phyloP scores from a whole-genome alignment of 2,329 filamentous ascomycete genomes.

The Cladophialophora yegresii region DNA sequence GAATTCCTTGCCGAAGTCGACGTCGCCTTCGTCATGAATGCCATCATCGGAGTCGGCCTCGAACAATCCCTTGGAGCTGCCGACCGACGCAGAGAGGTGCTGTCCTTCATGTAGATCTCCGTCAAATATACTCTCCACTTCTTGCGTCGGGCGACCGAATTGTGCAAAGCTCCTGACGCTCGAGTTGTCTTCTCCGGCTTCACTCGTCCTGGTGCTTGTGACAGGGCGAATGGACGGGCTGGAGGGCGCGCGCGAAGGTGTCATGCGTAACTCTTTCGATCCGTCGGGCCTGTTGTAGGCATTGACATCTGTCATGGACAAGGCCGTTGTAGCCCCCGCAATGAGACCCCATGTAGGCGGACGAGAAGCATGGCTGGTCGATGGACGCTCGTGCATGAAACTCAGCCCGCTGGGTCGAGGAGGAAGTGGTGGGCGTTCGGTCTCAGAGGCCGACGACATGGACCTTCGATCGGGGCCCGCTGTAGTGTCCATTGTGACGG shows the following conservation, averaged over 20 bases:
- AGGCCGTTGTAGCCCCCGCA: constrained; percentile 76
- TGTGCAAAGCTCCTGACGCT: constrained; percentile 55
- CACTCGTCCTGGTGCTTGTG: constrained; percentile 52
- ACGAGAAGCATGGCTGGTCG: constrained; percentile 38
- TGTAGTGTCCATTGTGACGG: constrained; percentile 6
- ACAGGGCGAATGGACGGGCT: constrained; percentile 41
- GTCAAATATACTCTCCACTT: constrained; percentile 78
- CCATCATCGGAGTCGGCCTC: constrained; percentile 27
- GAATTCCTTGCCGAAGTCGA: constrained; percentile 75
- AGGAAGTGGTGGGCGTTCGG: constrained; percentile 49
- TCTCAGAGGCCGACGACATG: constrained; percentile 37
- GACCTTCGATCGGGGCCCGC: neutral
- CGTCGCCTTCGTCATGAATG: constrained; percentile 55
- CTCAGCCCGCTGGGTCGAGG: constrained; percentile 45
- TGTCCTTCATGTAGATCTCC: constrained; percentile 57
- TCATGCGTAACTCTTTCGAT: constrained; percentile 62
- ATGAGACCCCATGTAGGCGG: constrained; percentile 44
- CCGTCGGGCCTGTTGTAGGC: constrained; percentile 73
- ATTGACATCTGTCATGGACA: constrained; percentile 79
- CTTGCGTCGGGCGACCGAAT: constrained; percentile 63
- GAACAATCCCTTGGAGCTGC: constrained; percentile 40
- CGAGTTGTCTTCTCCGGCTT: constrained; percentile 51
- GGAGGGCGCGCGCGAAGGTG: constrained; percentile 45
- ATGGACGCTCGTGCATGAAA: constrained; percentile 37
- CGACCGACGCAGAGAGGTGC: constrained; percentile 44